A percentile compares a stretch with the other conserved stretches of the same genome.
phyloP scores from a whole-genome alignment of 495 filamentous ascomycete species.

The Margaritispora aquatica region DNA sequence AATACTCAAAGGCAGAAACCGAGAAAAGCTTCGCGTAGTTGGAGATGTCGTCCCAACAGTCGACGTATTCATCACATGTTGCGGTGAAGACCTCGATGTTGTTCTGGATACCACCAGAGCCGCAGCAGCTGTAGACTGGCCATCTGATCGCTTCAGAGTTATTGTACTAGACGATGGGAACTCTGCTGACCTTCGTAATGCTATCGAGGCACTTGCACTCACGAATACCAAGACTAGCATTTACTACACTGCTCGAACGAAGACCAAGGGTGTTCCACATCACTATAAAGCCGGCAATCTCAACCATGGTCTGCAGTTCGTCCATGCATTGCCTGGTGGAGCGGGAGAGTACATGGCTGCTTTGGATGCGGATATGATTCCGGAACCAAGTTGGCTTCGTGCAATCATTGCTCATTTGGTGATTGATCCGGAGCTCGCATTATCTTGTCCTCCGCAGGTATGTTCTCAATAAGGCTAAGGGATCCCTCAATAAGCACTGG shows the following conservation, averaged over 20 bases:
- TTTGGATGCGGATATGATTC: slow-evolving; percentile 52
- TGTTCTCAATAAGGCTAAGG: neutral
- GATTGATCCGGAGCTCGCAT: slow-evolving; percentile 36
- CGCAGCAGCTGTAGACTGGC: slow-evolving; percentile 42
- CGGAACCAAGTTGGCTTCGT: slow-evolving; percentile 45
- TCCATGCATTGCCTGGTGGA: slow-evolving; percentile 30
- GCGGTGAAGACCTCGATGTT: slow-evolving; percentile 42
- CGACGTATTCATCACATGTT: slow-evolving; percentile 45
- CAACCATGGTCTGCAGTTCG: slow-evolving; percentile 39
- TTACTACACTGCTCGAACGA: slow-evolving; percentile 38
- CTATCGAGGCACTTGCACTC: slow-evolving; percentile 16
- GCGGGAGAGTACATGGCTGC: slow-evolving; percentile 41
- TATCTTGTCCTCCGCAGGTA: slow-evolving; percentile 38
- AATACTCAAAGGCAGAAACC: slow-evolving; percentile 31
- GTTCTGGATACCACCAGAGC: slow-evolving; percentile 45
- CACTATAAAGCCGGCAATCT: slow-evolving; percentile 52
- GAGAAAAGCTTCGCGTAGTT: slow-evolving; percentile 33
- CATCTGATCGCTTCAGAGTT: slow-evolving; percentile 39
- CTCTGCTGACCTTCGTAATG: slow-evolving; percentile 27
- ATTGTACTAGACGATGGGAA: slow-evolving; percentile 44
- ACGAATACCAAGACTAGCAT: slow-evolving; percentile 29
- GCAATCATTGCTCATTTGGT: slow-evolving; percentile 40
- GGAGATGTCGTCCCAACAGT: slow-evolving; percentile 39
- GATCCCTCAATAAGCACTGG: neutral
- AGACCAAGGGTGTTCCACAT: slow-evolving; percentile 39